Conservation (phyloP, 768 basidiomycete genomes). For the Daedaleopsis nitida region DNA sequence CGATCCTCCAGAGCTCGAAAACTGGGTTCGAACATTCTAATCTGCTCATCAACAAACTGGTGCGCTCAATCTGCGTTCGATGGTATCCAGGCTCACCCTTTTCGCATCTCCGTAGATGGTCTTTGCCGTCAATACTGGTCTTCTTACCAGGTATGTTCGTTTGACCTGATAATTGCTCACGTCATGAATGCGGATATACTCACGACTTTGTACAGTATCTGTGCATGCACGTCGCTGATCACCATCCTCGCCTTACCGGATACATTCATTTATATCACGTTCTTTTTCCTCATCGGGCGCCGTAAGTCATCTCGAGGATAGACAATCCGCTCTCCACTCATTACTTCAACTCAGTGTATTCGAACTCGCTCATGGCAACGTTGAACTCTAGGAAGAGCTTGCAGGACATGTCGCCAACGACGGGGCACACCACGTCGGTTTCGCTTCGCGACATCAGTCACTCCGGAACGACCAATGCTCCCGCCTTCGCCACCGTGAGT, state of each 20-base stretch:
- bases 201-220: conserved; percentile 24
- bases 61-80: conserved; percentile 14
- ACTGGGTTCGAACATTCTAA: conserved; percentile 53
- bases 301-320: conserved; percentile 32
- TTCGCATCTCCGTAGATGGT: conserved; percentile 30
- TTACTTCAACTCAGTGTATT: not conserved
- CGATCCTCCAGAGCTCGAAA: conserved; percentile 49
- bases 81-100: conserved; percentile 7
- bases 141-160: conserved; percentile 33
- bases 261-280: conserved; percentile 57
- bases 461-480: not conserved
- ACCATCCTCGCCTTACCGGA: conserved; percentile 49
- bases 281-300: conserved; percentile 56
- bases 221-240: conserved; percentile 42
- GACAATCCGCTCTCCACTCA: not conserved
- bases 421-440: not conserved
- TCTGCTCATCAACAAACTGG: conserved; percentile 41
- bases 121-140: conserved; percentile 42
- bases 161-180: not conserved
- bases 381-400: conserved; percentile 7
- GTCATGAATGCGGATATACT: not conserved
- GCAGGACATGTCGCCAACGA: not conserved
- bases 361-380: conserved; percentile 9
- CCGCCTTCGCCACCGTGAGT: not conserved
- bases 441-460: not conserved